Base-by-base conservation (phyloP, 139 green algal species). In the Nannochloris sp. region DNA sequence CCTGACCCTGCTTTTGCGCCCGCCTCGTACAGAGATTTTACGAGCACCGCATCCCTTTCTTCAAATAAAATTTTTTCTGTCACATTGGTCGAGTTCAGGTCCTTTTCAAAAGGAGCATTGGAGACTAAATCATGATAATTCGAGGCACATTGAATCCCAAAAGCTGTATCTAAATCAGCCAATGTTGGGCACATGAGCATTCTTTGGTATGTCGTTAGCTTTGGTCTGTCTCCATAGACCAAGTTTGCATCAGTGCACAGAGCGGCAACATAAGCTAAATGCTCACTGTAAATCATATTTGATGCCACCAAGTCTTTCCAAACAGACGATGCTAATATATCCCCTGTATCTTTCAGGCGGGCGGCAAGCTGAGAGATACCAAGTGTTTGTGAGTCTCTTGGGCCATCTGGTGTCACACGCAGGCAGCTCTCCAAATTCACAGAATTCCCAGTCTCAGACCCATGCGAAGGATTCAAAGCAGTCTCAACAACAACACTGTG, bases 211-310 rank as follows among this genome's bases (percentile, higher is more conserved):
- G 85, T 90, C 19, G 86, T 76, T 31, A 81, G 57, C 71, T 92
- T 92, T 34, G 85, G 83, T 24, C 85, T 67, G 68, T 92, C 85
- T 2, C 75, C 85, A 64, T 87, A 84, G 48, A 92, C 62, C 10
- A 92, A 62, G n/a, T 66, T 51, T 0, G 85, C 66, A 5, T 67
- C 79, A 4, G 57, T 75, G 1, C 78, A 57, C 24, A 92, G 72
- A 0, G 85, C 85, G 9, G 82, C 81, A 23, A 92, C 74, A 69
- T 92, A 90, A 1, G 80, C 85, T 40, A 92, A 69, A 68, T 89
- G 82, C 67, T 92, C 85, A 19, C 81, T 84, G 29, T 75, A 80
- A 40, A 83, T 81, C 46, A 56, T n/a, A 21, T 12, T 19, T 18
- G n/a, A 31, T 19, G 29, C 50, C 1, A 49, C 57, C 24, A 75